phyloP scores from a whole-genome alignment of 73 alveolate species.

The Paraurostyla sp. region DNA sequence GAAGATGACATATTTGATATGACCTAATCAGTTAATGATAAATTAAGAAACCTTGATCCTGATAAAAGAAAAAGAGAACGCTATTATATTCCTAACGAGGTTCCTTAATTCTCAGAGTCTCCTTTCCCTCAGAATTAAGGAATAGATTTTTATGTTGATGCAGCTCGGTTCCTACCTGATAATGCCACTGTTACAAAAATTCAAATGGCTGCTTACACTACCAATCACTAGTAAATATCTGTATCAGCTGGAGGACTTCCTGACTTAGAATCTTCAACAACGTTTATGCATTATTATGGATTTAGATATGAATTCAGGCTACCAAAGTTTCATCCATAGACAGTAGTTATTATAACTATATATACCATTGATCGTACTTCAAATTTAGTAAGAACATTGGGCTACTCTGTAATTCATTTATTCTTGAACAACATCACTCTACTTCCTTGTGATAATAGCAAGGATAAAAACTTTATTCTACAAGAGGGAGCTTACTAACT shows the following conservation, averaged over 20 bases:
- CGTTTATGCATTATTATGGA: slow-evolving; percentile 83
- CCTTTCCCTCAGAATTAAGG: slow-evolving; percentile 77
- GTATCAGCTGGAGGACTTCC: slow-evolving; percentile 85
- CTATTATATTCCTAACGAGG: slow-evolving; percentile 61
- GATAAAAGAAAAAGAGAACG: background rate
- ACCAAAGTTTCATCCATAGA: slow-evolving; percentile 86
- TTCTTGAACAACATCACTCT: slow-evolving; percentile 77
- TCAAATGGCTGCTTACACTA: slow-evolving; percentile 67
- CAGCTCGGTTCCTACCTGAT: slow-evolving; percentile 90
- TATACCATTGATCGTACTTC: slow-evolving; percentile 84
- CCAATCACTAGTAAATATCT: slow-evolving; percentile 73
- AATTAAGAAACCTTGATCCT: background rate
- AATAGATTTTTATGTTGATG: slow-evolving; percentile 90
- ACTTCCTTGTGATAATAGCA: slow-evolving; percentile 73
- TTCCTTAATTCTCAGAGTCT: slow-evolving; percentile 37
- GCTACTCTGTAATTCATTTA: slow-evolving; percentile 85
- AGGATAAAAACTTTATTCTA: slow-evolving; percentile 80
- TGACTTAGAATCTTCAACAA: slow-evolving; percentile 70
- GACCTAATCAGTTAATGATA: background rate
- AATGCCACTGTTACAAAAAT: slow-evolving; percentile 86
- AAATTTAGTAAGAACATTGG: slow-evolving; percentile 82
- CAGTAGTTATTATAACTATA: slow-evolving; percentile 77
- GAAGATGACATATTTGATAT: slow-evolving; percentile 45
- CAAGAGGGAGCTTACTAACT: slow-evolving; percentile 83
- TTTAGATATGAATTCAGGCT: slow-evolving; percentile 87